A percentile compares a stretch with the other conserved stretches of the same genome.
These are phyloP conservation scores for Moesziomyces aphidis DNA, from an alignment of 1,284 basidiomycete genomes.

Conservation along the genomic window DNA sequence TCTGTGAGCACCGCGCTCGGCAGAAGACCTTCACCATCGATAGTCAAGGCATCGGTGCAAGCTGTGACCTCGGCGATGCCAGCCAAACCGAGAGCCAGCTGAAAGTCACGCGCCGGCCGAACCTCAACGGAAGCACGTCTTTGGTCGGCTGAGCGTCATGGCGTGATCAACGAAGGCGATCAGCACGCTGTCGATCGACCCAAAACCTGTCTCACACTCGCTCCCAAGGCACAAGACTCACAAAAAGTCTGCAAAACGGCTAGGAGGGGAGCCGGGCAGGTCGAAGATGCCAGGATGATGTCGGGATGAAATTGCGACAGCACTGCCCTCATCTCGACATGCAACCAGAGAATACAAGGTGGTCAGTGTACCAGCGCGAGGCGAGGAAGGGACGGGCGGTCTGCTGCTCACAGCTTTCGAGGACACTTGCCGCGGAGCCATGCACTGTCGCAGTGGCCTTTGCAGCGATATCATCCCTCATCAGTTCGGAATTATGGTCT, in stretches of 20 bases:
- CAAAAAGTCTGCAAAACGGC: slow-evolving; percentile 16
- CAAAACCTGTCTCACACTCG: not conserved
- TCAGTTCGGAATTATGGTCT: not conserved
- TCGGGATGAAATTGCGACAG: slow-evolving; percentile 33
- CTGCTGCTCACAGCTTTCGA: slow-evolving; percentile 28
- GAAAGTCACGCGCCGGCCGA: slow-evolving; percentile 25
- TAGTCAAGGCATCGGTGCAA: slow-evolving; percentile 3
- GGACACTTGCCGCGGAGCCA: not conserved
- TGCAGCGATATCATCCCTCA: not conserved
- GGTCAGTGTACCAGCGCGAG: not conserved
- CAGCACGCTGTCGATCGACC: not conserved
- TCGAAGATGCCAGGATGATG: slow-evolving; percentile 29
- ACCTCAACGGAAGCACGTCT: slow-evolving; percentile 5
- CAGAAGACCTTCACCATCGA: not conserved
- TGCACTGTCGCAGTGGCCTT: too few species aligned
- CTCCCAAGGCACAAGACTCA: slow-evolving; percentile 3
- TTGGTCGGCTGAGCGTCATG: slow-evolving; percentile 15
- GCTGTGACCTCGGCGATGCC: slow-evolving; percentile 19
- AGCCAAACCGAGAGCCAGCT: slow-evolving; percentile 26
- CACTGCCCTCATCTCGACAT: slow-evolving; percentile 8
- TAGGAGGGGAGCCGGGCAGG: slow-evolving; percentile 20
- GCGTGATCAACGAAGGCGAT: not conserved
- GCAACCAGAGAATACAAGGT: not conserved
- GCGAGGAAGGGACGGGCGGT: not conserved
- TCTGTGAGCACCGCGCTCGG: slow-evolving; percentile 15